Evolutionary conservation across 2,329 filamentous ascomycete genomes (phyloP), one percentile per base, ranked within the genome.

Genomic region (Phialophora chinensis): DNA sequence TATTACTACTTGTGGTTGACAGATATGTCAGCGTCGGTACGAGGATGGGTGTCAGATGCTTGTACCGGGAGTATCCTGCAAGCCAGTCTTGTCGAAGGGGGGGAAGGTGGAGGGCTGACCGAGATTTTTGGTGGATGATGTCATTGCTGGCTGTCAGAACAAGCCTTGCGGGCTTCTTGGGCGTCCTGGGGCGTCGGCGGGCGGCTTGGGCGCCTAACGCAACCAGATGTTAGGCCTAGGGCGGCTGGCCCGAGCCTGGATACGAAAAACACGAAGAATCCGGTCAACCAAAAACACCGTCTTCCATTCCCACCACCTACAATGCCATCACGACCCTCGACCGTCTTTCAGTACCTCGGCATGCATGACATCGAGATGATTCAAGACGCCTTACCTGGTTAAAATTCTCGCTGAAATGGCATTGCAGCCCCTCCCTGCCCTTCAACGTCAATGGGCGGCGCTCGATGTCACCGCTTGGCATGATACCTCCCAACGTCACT

Each of bases 381-480:
- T 17, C 49, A 47, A 10, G 12, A n/a, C 6, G 3, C 14, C n/a
- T 42, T 49, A 23, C n/a, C 59, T 53, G 59, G 29, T 29, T 61
- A 61, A 61, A 61, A 27, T 61, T n/a, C 59, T 61, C 59, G 59
- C 44, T 38, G 59, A 33, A 61, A 61, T 61, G 25, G 29, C 53
- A 8, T 35, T 20, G 3, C 25, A 55, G 29, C 53, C 29, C 53
- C 53, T 55, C 53, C 29, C 53, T 17, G 25, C 14, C 10, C 53
- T 11, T 31, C 27, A 11, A 31, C 17, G 29, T 55, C 53, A 55
- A 55, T 55, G 53, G 53, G 17, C n/a, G n/a, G 29, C 29, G 29
- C 33, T 47, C 47, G 29, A 60, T 65, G 62, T 56, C n/a, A 60
- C 60, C 29, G 49, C 55, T 58, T 62, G 64, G 59, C 60, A 59